Evolutionary conservation across 345 rosid genomes (phyloP).

Genomic region (Laguncularia racemosa): DNA sequence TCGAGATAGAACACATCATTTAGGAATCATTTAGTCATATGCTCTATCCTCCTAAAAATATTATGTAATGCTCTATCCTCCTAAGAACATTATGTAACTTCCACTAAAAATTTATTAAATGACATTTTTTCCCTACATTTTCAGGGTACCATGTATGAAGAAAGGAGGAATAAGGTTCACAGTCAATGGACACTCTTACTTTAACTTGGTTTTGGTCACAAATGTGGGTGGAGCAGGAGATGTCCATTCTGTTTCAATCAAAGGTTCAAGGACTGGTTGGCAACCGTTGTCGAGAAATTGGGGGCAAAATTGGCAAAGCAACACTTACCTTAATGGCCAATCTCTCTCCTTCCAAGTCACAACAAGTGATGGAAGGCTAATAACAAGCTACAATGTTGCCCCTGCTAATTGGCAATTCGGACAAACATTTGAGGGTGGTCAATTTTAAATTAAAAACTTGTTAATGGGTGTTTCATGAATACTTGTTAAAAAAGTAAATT

Average conservation of each 20-base stretch:
- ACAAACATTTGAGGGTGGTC: conserved; percentile 11
- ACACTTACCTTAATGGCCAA: conserved; percentile 70
- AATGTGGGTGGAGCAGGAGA: conserved; percentile 94
- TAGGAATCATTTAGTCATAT: no score
- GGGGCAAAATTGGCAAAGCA: conserved; percentile 99
- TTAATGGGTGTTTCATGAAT: no score
- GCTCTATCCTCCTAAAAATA: no score
- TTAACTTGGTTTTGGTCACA: conserved; percentile 76
- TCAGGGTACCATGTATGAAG: conserved; percentile 77
- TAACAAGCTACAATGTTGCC: conserved; percentile 45
- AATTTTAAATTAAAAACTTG: conserved; percentile 2
- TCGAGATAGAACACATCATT: no score
- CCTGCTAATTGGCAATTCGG: conserved; percentile 32
- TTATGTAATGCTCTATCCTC: no score
- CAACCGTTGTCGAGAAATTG: conserved; percentile 90
- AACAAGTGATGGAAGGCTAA: conserved; percentile 70
- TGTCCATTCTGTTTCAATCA: conserved; percentile 60
- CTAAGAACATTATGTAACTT: no score
- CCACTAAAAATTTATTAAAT: no score
- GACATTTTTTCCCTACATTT: background rate
- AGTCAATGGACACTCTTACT: conserved; percentile 86
- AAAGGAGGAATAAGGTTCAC: conserved; percentile 90
- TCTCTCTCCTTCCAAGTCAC: conserved; percentile 80
- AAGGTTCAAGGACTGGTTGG: conserved; percentile 80
- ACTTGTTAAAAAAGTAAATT: no score